These are phyloP conservation scores for Leptographium lundbergii DNA, from an alignment of 2,329 filamentous ascomycete genomes.

Conservation along the genomic window DNA sequence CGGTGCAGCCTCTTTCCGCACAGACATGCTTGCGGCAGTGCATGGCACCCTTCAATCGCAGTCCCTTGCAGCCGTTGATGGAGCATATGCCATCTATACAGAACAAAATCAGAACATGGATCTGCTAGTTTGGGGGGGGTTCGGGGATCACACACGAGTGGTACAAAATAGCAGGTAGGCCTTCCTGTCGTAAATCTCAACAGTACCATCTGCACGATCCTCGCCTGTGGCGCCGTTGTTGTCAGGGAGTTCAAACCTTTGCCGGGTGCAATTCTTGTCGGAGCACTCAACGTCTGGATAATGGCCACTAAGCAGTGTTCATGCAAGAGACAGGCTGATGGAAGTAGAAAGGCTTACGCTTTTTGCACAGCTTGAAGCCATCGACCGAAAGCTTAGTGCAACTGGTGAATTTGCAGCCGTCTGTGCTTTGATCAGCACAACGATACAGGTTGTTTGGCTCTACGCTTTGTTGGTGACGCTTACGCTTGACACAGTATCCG, in stretches of 20 bases:
- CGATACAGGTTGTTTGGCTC: background rate
- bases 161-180: conserved; percentile 5
- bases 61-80: background rate
- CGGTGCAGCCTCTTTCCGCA: conserved; percentile 6
- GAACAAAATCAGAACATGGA: background rate
- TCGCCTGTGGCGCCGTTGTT: background rate
- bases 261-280: background rate
- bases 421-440: background rate
- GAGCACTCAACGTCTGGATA: conserved; percentile 7
- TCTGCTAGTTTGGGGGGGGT: background rate
- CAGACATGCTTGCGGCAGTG: conserved; percentile 10
- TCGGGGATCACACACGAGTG: background rate
- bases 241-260: background rate
- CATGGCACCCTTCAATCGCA: background rate
- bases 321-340: too few species aligned
- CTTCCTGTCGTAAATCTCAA: conserved; percentile 6
- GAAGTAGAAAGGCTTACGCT: conserved; percentile 1
- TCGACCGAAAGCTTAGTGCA: conserved; percentile 2
- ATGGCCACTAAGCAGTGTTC: background rate
- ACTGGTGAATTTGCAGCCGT: background rate
- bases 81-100: background rate
- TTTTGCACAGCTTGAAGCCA: conserved; percentile 7
- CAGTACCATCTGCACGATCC: conserved; percentile 2
- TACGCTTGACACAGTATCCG: conserved; percentile 5
- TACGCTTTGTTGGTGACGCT: background rate